Percentiles rank a stretch among this genome's conserved stretches.
Conservation (phyloP, 768 basidiomycete species). For the Clathrus columnatus region DNA sequence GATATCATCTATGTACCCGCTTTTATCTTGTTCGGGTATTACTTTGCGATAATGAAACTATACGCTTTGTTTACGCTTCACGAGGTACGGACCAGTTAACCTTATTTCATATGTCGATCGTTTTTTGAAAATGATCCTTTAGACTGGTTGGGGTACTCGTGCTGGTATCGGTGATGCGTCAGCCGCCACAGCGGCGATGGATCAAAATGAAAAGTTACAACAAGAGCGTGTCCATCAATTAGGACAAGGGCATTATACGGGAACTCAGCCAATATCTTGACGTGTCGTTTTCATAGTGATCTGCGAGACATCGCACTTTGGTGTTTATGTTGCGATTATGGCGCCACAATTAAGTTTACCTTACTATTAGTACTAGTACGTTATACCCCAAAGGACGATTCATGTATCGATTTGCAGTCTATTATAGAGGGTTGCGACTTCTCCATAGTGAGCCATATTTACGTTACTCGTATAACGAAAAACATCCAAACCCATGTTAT, state of each 20-base stretch:
- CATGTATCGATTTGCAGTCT: background rate
- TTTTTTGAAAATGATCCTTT: background rate
- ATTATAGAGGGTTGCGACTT: background rate
- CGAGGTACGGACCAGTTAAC: constrained; percentile 46
- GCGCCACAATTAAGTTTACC: background rate
- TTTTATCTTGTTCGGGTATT: constrained; percentile 86
- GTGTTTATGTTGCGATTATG: no score
- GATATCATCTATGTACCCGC: constrained; percentile 79
- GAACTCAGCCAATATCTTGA: background rate
- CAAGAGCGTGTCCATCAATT: background rate
- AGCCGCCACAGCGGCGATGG: constrained; percentile 64
- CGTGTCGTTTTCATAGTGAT: background rate
- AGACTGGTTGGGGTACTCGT: constrained; percentile 96
- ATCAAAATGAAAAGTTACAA: constrained; percentile 20
- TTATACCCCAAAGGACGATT: background rate
- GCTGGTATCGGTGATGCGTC: constrained; percentile 83
- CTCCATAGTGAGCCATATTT: background rate
- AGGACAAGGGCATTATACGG: background rate
- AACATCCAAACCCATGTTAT: constrained; percentile 63
- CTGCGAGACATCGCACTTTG: no score
- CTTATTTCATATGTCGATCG: background rate
- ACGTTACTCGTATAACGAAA: constrained; percentile 59
- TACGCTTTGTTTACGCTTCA: constrained; percentile 87
- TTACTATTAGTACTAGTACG: background rate
- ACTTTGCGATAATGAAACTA: constrained; percentile 91